phyloP scores from a whole-genome alignment of 2,329 filamentous ascomycete genomes.

The Paecilomyces niveus region DNA sequence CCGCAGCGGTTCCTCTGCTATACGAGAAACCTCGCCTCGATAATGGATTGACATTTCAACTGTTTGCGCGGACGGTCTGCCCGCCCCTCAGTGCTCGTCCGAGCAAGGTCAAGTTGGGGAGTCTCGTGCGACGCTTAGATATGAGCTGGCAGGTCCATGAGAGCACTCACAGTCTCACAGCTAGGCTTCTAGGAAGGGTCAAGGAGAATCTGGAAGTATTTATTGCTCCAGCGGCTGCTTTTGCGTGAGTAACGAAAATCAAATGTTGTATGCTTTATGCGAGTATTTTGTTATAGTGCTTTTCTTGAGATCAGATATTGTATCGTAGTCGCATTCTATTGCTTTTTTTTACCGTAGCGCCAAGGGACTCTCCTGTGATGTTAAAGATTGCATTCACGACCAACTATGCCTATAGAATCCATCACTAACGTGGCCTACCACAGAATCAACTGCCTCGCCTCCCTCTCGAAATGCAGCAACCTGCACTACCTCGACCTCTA shows the following conservation, averaged over 20 bases:
- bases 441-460: slow-evolving; percentile 48
- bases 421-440: neutral
- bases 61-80: slow-evolving; percentile 49
- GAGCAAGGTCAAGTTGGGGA: slow-evolving; percentile 39
- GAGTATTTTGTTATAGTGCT: neutral
- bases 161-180: slow-evolving; percentile 50
- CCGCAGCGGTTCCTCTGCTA: slow-evolving; percentile 42
- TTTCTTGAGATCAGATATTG: neutral
- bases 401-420: neutral
- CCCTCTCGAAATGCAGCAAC: slow-evolving; percentile 48
- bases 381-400: neutral
- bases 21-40: slow-evolving; percentile 47
- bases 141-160: slow-evolving; percentile 53
- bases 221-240: slow-evolving; percentile 51
- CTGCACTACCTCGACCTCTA: slow-evolving; percentile 47
- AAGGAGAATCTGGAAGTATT: slow-evolving; percentile 49
- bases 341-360: neutral
- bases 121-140: slow-evolving; percentile 47
- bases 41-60: slow-evolving; percentile 44
- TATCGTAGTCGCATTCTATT: neutral
- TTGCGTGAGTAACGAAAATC: slow-evolving; percentile 39
- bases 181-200: slow-evolving; percentile 48
- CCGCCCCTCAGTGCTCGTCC: slow-evolving; percentile 41
- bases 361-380: neutral
- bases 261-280: neutral